A percentile compares a stretch with the other conserved stretches of the same genome.
Evolutionary conservation across 106 monocot species (phyloP).

Genomic region (Dendrobium chrysotoxum): DNA sequence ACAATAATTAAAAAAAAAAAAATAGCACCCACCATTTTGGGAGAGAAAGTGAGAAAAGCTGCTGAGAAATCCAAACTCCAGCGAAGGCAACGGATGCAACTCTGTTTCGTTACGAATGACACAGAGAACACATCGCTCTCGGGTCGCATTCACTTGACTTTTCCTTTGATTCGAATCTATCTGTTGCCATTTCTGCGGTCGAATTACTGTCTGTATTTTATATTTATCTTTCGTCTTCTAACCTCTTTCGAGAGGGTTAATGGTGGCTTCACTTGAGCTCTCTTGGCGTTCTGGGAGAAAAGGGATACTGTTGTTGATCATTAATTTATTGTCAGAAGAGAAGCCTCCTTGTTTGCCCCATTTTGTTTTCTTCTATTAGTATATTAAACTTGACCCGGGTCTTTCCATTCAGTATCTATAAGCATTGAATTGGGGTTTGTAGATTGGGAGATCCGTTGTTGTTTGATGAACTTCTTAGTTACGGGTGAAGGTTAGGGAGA

Average conservation of each 20-base stretch:
- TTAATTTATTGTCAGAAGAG: background rate
- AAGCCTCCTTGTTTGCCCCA: background rate
- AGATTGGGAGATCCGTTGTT: background rate
- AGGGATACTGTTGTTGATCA: background rate
- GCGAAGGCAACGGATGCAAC: background rate
- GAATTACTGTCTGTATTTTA: background rate
- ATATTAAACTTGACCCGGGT: background rate
- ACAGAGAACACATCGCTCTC: background rate
- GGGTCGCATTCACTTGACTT: background rate
- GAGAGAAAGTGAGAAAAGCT: background rate
- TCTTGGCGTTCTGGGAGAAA: background rate
- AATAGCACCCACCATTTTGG: background rate
- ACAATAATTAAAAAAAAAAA: background rate
- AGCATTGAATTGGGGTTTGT: conserved; percentile 5
- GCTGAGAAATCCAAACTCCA: background rate
- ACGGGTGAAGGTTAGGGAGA: background rate
- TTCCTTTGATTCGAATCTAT: background rate
- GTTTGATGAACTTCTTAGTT: background rate
- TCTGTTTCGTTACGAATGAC: background rate
- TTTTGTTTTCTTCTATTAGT: background rate
- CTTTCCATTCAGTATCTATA: background rate
- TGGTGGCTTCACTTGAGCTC: background rate
- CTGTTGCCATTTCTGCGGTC: background rate
- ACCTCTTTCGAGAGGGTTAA: background rate
- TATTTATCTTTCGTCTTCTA: background rate